A percentile compares a stretch with the other conserved stretches of the same genome.
phyloP scores from a whole-genome alignment of 305 asterid genomes.

The Fraxinus albicans region DNA sequence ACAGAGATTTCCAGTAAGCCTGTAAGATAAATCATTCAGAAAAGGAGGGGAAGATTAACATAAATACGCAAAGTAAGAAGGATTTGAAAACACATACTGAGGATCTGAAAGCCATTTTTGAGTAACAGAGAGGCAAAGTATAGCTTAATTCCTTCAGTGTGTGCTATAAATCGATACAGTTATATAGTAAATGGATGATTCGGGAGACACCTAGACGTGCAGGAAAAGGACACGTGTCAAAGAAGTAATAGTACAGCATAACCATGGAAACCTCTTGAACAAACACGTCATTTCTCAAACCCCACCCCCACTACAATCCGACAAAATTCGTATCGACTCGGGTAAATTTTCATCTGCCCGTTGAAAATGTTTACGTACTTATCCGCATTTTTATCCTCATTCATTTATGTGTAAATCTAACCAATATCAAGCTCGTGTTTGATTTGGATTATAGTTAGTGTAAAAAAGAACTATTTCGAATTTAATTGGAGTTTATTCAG shows the following conservation, averaged over 20 bases:
- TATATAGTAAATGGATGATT: constrained; percentile 6
- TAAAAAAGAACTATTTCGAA: too few species aligned
- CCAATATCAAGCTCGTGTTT: too few species aligned
- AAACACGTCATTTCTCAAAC: constrained; percentile 20
- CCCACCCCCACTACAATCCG: too few species aligned
- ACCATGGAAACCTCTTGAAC: constrained; percentile 35
- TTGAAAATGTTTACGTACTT: too few species aligned
- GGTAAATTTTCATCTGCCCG: too few species aligned
- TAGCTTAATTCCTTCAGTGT: background rate
- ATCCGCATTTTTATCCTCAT: too few species aligned
- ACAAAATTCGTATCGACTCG: too few species aligned
- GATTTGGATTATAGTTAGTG: too few species aligned
- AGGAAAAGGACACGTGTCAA: constrained; percentile 20
- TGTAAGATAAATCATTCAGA: background rate
- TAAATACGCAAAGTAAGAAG: background rate
- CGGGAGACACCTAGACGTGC: constrained; percentile 24
- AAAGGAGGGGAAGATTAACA: background rate
- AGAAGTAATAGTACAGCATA: background rate
- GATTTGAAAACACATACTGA: constrained; percentile 12
- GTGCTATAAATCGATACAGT: background rate
- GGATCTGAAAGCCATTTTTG: constrained; percentile 32
- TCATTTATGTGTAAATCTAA: too few species aligned
- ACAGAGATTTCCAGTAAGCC: constrained; percentile 46
- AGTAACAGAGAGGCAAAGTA: background rate
- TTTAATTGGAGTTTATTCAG: too few species aligned